Evolutionary conservation across 2,329 filamentous ascomycete genomes (phyloP), one percentile per base, ranked within the genome.

Genomic region (Fusarium udum): DNA sequence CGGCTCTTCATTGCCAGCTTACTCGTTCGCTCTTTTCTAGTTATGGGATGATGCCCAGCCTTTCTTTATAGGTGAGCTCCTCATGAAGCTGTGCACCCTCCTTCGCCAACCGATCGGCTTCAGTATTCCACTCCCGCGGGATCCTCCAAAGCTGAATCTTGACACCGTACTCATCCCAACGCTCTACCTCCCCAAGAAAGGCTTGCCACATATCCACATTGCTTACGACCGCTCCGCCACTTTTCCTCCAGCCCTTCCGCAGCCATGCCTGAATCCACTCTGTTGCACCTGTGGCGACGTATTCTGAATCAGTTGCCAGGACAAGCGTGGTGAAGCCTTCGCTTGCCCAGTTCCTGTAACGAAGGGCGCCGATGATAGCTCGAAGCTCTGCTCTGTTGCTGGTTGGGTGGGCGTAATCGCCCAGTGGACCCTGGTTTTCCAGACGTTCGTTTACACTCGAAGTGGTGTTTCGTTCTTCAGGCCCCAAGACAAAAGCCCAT

Each of bases 191-290:
- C 1, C 80, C 81, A 15, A 88, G 78, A 6, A 90, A 76, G 20
- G 78, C 69, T 73, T 88, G 78, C 87, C 88, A 90, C 28, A 90
- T 69, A 67, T 90, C 87, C 65, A 76, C 79, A 67, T 89, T 89
- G 75, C 85, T 85, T 51, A 89, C 85, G 2, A 73, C 65, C 2
- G 20, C 70, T 0, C 80, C 78, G 5, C 56, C 67, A 2, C 59
- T 67, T 14, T 79, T 86, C 65, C 42, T 82, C 87, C 87, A 90
- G 11, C 78, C 82, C 20, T 84, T 85, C 11, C 58, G 59, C 11
- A 84, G 55, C 72, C 72, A 75, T 11, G 22, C 34, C 20, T 39
- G 24, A 3, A 16, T 39, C 67, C 64, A 59, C 12, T 46, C 48
- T 4, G 67, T 75, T 11, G 67, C 69, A 3, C 72, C 64, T 7